phyloP scores from a whole-genome alignment of 148 eudicot genomes.

The Persicaria tinctoria region DNA sequence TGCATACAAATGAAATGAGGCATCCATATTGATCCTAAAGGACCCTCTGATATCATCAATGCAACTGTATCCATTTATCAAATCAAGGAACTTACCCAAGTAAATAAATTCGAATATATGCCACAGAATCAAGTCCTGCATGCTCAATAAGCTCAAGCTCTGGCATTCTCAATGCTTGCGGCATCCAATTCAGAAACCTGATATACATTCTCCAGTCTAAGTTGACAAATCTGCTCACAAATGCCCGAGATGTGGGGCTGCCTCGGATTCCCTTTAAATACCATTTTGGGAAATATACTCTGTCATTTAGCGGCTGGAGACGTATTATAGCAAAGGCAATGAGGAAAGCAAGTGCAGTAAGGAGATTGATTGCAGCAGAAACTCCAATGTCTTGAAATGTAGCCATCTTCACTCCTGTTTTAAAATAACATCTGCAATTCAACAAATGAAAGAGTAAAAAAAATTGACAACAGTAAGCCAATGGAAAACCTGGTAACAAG shows the following conservation, averaged over 20 bases:
- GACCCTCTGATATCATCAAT: too few species aligned
- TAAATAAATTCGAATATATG: conserved; percentile 78
- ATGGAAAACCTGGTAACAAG: background rate
- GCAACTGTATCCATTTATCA: background rate
- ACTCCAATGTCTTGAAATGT: conserved; percentile 53
- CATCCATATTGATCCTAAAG: too few species aligned
- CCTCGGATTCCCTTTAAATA: conserved; percentile 81
- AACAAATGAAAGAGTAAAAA: background rate
- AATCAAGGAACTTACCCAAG: conserved; percentile 59
- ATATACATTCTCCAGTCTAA: conserved; percentile 61
- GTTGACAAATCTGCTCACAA: conserved; percentile 58
- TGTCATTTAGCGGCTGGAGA: conserved; percentile 84
- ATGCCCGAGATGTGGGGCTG: conserved; percentile 52
- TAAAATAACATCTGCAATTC: conserved; percentile 27
- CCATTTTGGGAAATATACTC: conserved; percentile 98
- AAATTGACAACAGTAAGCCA: background rate
- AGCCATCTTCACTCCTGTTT: conserved; percentile 42
- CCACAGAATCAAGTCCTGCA: conserved; percentile 96
- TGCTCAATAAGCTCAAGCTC: conserved; percentile 92
- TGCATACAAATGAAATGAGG: too few species aligned
- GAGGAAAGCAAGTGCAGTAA: conserved; percentile 68
- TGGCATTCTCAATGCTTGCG: conserved; percentile 95
- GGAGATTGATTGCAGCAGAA: conserved; percentile 63
- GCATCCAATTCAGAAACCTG: conserved; percentile 85
- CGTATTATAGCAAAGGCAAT: conserved; percentile 76